Base-by-base conservation (phyloP, 1,284 basidiomycete genomes). In the Moesziomyces parantarcticus region DNA sequence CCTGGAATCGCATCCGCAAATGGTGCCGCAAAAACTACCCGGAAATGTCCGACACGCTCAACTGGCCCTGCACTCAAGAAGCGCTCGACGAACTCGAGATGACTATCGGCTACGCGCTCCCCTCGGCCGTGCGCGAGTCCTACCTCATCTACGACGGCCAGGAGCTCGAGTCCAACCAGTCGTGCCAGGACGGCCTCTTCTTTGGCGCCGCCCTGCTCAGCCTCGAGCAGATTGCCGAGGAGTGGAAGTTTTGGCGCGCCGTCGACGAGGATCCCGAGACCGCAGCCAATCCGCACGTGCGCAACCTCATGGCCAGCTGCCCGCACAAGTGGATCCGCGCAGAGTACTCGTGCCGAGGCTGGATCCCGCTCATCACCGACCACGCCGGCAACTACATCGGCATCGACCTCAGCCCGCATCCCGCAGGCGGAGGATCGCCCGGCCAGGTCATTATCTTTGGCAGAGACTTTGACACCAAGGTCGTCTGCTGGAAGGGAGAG, bases 401-500 rank as follows among this genome's bases (percentile, higher is more conserved):
- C 53, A 88, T 99, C 50, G 96, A 99, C 84, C 88, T 99, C 64
- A 93, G 91, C 84, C 96, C 96, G 6, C 84, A 83, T n/a, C 77
- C 79, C 1, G 57, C 60, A 21, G 76, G 78, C 26, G 67, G 74
- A 39, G 96, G 94, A 48, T 84, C 89, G 2, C 87, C 89, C 50
- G 97, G 96, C 5, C 96, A 99, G 84, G 94, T 97, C 51, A 98
- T 99, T 69, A 90, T 98, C 49, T 99, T 98, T 84, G 96, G 96
- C 14, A 89, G 96, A 53, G 96, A 99, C 83, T 97, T 99, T 85
- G 96, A 99, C 84, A 92, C 94, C 23, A 99, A 99, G 84, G 92
- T 97, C 42, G 96, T 98, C 34, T 87, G 98, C 51, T 85, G 82
- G 79, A 73, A 80, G 26, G 84, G 83, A 9, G 94, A 98, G 69